Evolutionary conservation across 2,329 filamentous ascomycete genomes (phyloP).

Genomic region (Aspergillus arachidicola): DNA sequence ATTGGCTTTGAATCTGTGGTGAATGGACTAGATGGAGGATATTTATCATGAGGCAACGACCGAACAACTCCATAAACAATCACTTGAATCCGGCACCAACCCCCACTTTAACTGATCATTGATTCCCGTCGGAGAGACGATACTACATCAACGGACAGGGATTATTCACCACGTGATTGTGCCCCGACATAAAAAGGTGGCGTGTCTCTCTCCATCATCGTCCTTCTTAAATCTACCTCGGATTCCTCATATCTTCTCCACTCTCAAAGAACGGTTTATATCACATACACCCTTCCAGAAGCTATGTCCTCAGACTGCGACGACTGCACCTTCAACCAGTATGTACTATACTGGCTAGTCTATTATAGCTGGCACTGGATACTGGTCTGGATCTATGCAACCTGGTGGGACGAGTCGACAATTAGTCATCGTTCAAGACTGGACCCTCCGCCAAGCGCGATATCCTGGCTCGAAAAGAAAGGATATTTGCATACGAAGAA

Average conservation of each 20-base stretch:
- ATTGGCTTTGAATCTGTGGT: not conserved
- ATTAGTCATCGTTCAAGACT: not conserved
- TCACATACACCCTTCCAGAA: not conserved
- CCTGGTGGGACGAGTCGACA: not conserved
- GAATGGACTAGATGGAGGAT: not conserved
- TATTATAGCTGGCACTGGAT: not conserved
- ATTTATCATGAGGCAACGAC: not conserved
- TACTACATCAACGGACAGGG: not conserved
- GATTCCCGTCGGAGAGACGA: not conserved
- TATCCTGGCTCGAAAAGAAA: not conserved
- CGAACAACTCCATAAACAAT: too few species aligned
- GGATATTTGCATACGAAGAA: not conserved
- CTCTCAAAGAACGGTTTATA: not conserved
- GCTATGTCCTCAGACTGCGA: not conserved
- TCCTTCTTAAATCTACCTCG: not conserved
- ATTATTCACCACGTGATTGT: not conserved
- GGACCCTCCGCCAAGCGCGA: not conserved
- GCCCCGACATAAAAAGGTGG: not conserved
- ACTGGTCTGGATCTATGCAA: not conserved
- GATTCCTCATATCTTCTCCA: not conserved
- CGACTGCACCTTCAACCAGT: not conserved
- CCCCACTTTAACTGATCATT: not conserved
- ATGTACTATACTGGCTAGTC: not conserved
- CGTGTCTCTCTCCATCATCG: not conserved
- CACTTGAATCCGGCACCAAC: not conserved